These are phyloP conservation scores for Biscogniauxia mediterranea DNA, from an alignment of 2,329 filamentous ascomycete species.

Conservation along the genomic window DNA sequence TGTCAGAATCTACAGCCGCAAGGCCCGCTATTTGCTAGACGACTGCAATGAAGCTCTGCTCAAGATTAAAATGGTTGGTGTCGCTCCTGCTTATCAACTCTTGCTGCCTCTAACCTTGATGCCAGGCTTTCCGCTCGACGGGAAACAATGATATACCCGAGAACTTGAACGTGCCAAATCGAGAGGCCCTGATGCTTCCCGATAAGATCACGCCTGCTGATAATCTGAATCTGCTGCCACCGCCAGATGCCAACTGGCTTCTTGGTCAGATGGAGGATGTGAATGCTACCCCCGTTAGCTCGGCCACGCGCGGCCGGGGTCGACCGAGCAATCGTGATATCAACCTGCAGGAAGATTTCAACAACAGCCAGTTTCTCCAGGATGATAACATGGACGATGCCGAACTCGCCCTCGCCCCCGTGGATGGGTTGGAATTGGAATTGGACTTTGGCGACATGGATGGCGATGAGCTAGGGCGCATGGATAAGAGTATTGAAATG, in stretches of 20 bases:
- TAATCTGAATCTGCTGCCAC: slow-evolving; percentile 71
- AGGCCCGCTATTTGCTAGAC: slow-evolving; percentile 92
- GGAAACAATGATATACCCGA: slow-evolving; percentile 95
- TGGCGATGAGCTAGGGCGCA: slow-evolving; percentile 61
- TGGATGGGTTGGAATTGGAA: slow-evolving; percentile 69
- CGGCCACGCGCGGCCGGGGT: slow-evolving; percentile 50
- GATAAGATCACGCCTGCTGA: slow-evolving; percentile 94
- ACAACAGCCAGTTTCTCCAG: slow-evolving; percentile 78
- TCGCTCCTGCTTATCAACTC: slow-evolving; percentile 3
- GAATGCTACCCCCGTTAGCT: slow-evolving; percentile 51
- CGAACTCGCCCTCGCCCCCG: slow-evolving; percentile 52
- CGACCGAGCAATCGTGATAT: slow-evolving; percentile 58
- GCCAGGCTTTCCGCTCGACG: slow-evolving; percentile 84
- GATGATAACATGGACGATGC: slow-evolving; percentile 60
- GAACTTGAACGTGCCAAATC: slow-evolving; percentile 75
- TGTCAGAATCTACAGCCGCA: slow-evolving; percentile 94
- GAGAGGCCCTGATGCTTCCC: slow-evolving; percentile 82
- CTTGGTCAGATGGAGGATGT: slow-evolving; percentile 71
- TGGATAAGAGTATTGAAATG: slow-evolving; percentile 73
- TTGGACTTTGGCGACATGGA: slow-evolving; percentile 70
- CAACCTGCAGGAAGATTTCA: slow-evolving; percentile 66
- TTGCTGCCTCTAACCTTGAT: slow-evolving; percentile 32
- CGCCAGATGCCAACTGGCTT: slow-evolving; percentile 84
- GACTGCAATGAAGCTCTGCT: slow-evolving; percentile 96
- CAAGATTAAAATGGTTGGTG: slow-evolving; percentile 92